phyloP scores from a whole-genome alignment of 768 basidiomycete species.

The Leccinum longicurvipes region DNA sequence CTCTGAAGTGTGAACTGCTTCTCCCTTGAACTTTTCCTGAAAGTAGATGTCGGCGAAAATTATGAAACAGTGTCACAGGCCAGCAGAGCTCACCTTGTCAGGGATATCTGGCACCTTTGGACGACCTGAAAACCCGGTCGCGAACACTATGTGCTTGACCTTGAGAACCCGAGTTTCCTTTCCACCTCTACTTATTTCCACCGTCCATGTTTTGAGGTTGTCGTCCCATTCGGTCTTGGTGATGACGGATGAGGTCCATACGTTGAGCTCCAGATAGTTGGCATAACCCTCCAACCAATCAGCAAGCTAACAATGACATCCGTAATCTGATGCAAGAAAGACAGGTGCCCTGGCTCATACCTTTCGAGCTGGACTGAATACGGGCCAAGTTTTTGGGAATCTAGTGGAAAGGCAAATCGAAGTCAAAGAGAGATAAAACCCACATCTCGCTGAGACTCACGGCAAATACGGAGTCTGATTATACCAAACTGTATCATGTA shows the following conservation, averaged over 20 bases:
- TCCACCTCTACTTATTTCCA: constrained; percentile 35
- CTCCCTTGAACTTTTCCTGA: constrained; percentile 52
- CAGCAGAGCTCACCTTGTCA: constrained; percentile 33
- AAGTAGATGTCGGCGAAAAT: background rate
- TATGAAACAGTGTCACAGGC: background rate
- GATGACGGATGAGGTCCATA: constrained; percentile 55
- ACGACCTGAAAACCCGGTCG: constrained; percentile 48
- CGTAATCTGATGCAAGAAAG: background rate
- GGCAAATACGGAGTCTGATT: constrained; percentile 56
- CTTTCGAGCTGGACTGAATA: constrained; percentile 49
- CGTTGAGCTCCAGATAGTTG: constrained; percentile 54
- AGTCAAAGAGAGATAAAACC: constrained; percentile 24
- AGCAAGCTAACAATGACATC: constrained; percentile 43
- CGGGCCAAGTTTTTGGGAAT: constrained; percentile 41
- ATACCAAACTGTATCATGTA: constrained; percentile 54
- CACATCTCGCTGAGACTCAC: constrained; percentile 27
- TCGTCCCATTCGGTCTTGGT: constrained; percentile 38
- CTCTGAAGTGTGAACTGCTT: constrained; percentile 48
- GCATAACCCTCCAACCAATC: constrained; percentile 67
- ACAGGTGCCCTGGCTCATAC: constrained; percentile 16
- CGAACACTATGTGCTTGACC: constrained; percentile 53
- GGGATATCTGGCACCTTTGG: constrained; percentile 45
- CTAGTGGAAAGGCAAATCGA: constrained; percentile 17
- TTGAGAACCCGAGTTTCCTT: constrained; percentile 34
- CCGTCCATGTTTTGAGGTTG: constrained; percentile 42